These are phyloP conservation scores for Trametes villosa DNA, from an alignment of 768 basidiomycete genomes.

Conservation along the genomic window DNA sequence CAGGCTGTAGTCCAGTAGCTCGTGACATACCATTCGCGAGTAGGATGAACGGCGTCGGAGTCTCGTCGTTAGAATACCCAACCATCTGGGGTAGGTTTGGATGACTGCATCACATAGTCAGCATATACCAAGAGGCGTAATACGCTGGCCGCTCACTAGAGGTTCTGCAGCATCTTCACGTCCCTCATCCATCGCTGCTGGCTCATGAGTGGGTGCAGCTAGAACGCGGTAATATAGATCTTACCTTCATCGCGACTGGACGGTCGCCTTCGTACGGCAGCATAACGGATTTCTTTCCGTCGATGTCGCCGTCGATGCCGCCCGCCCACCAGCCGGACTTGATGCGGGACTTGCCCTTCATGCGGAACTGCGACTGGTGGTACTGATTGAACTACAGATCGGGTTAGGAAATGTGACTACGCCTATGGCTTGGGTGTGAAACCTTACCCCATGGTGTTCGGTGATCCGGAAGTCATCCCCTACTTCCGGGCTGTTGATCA, in stretches of 20 bases:
- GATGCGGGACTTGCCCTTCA: constrained; percentile 42
- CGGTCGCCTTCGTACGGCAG: constrained; percentile 49
- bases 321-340: constrained; percentile 55
- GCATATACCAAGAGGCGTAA: not conserved
- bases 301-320: constrained; percentile 43
- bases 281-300: constrained; percentile 45
- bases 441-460: constrained; percentile 40
- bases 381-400: constrained; percentile 53
- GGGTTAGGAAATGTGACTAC: too few species aligned
- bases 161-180: constrained; percentile 52
- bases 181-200: constrained; percentile 54
- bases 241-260: constrained; percentile 38
- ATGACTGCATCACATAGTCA: constrained; percentile 36
- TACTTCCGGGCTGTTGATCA: not conserved
- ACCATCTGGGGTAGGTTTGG: constrained; percentile 58
- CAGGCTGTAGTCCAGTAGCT: not conserved
- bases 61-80: constrained; percentile 50
- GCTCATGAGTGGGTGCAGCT: not conserved
- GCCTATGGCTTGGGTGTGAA: not conserved
- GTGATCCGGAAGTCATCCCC: constrained; percentile 28
- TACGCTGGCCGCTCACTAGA: constrained; percentile 43
- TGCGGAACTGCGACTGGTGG: constrained; percentile 51
- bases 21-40: constrained; percentile 47
- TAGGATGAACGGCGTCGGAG: constrained; percentile 55
- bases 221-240: too few species aligned